A percentile compares a stretch with the other conserved stretches of the same genome.
These are phyloP conservation scores for Physcomitrellopsis africana DNA, from an alignment of 225 moss, liverwort and hornwort genomes.

Conservation along the genomic window DNA sequence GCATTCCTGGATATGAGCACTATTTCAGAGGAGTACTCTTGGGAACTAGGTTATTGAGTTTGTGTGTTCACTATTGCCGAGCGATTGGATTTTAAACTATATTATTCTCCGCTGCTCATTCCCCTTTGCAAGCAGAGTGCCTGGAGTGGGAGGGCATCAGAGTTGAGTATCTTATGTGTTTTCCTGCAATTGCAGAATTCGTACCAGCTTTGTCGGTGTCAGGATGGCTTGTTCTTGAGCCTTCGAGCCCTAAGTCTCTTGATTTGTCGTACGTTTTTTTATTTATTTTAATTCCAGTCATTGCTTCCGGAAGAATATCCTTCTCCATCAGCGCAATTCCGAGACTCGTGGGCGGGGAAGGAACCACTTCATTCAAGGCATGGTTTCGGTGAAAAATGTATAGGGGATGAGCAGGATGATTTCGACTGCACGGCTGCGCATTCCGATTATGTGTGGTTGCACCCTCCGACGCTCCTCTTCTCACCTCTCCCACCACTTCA, in stretches of 20 bases:
- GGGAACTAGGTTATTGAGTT: no score
- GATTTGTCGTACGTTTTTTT: neutral
- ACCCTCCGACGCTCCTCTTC: neutral
- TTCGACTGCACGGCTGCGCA: slow-evolving; percentile 43
- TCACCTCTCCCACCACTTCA: slow-evolving; percentile 24
- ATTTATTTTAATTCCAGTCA: neutral
- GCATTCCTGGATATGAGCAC: neutral
- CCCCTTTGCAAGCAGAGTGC: neutral
- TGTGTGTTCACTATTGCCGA: neutral
- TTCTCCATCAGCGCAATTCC: neutral
- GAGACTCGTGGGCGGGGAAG: neutral
- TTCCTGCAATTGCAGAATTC: no score
- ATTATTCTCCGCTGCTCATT: neutral
- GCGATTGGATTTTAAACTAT: neutral
- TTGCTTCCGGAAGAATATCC: neutral
- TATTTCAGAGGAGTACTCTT: no score
- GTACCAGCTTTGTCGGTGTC: no score
- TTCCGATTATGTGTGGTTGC: slow-evolving; percentile 35
- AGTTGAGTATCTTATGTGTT: neutral
- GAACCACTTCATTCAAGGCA: neutral
- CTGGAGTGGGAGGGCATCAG: neutral
- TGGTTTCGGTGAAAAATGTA: slow-evolving; percentile 16
- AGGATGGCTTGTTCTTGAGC: no score
- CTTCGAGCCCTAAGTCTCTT: neutral
- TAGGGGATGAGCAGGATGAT: slow-evolving; percentile 41